Conservation (phyloP, 495 filamentous ascomycete genomes). For the Cryomyces minteri region DNA sequence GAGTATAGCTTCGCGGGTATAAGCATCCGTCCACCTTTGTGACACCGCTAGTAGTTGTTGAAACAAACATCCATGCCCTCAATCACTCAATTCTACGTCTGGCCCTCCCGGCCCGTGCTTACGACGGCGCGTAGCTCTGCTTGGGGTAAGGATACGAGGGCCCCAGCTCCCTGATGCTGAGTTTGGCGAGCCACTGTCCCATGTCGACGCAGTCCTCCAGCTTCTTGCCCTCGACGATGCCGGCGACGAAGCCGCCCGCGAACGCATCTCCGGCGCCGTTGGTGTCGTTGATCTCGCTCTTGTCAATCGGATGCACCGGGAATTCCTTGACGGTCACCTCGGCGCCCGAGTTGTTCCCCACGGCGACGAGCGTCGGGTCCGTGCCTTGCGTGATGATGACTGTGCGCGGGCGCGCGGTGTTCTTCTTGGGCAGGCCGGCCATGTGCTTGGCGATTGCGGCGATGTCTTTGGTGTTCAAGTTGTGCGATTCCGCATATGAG, state of each 20-base stretch:
- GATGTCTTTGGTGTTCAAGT: constrained; percentile 48
- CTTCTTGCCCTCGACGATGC: constrained; percentile 65
- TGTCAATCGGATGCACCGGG: constrained; percentile 57
- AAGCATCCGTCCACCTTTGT: too few species aligned
- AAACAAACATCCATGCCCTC: too few species aligned
- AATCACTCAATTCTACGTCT: too few species aligned
- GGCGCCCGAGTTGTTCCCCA: constrained; percentile 32
- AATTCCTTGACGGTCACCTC: constrained; percentile 54
- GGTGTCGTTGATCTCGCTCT: constrained; percentile 74
- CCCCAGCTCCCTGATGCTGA: constrained; percentile 85
- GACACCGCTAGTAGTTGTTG: too few species aligned
- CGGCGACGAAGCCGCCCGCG: constrained; percentile 81
- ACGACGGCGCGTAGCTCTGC: too few species aligned
- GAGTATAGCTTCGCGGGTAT: too few species aligned
- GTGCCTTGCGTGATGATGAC: constrained; percentile 93
- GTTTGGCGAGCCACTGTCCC: constrained; percentile 86
- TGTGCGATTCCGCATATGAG: constrained; percentile 67
- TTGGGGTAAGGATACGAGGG: constrained; percentile 48
- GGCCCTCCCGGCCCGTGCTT: too few species aligned
- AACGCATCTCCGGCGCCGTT: constrained; percentile 96
- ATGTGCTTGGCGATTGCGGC: constrained; percentile 74
- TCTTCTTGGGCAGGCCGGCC: constrained; percentile 78
- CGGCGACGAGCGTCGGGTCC: constrained; percentile 64
- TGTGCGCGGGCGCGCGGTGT: constrained; percentile 54
- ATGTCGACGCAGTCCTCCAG: constrained; percentile 62